phyloP scores from a whole-genome alignment of 2,329 filamentous ascomycete species.

The Thermomyces lanuginosus region DNA sequence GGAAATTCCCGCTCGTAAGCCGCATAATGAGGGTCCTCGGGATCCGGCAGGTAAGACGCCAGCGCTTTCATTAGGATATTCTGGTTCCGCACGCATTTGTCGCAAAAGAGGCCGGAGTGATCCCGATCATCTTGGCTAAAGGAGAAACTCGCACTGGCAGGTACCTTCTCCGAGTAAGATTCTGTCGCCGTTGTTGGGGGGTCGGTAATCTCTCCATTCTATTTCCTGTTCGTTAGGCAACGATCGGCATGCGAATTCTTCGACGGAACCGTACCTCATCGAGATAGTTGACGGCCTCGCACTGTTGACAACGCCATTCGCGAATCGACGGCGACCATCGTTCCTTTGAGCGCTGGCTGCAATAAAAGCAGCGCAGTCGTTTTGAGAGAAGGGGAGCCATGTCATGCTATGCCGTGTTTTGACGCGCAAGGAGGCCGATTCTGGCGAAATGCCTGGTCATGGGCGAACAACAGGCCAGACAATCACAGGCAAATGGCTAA shows the following conservation, averaged over 20 bases:
- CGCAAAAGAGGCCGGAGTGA: constrained; percentile 45
- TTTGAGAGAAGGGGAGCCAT: constrained; percentile 29
- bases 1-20: constrained; percentile 53
- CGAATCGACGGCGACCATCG: constrained; percentile 41
- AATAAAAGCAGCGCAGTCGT: constrained; percentile 64
- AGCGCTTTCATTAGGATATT: constrained; percentile 59
- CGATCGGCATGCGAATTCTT: constrained; percentile 1
- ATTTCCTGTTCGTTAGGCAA: constrained; percentile 3
- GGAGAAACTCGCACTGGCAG: too few species aligned
- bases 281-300: constrained; percentile 76
- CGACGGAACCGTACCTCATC: constrained; percentile 48
- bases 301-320: constrained; percentile 58
- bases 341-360: constrained; percentile 50
- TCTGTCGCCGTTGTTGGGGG: constrained; percentile 51
- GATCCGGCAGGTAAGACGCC: constrained; percentile 59
- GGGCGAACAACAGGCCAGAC: too few species aligned
- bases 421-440: too few species aligned
- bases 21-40: constrained; percentile 50
- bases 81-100: constrained; percentile 76
- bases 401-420: constrained; percentile 11
- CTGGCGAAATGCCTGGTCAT: not conserved
- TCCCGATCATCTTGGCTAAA: too few species aligned
- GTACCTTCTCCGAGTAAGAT: too few species aligned
- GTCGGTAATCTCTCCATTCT: constrained; percentile 83
- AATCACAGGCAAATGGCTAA: too few species aligned